Evolutionary conservation across 2,329 filamentous ascomycete species (phyloP), one percentile per base, ranked within the genome.

Genomic region (Aspergillus pseudonomiae): DNA sequence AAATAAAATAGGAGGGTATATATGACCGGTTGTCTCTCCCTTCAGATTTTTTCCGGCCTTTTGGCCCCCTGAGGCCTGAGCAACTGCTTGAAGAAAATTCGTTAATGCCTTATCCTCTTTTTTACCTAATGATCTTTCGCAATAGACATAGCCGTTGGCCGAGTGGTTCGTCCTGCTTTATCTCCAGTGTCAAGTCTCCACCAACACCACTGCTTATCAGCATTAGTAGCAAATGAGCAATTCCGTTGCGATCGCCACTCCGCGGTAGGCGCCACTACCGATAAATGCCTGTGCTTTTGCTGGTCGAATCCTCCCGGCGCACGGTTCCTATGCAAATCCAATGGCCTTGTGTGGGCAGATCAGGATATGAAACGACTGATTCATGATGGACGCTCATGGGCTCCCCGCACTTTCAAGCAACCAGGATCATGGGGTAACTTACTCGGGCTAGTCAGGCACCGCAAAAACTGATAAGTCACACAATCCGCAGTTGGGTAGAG

Each of bases 171-270:
- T 55, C 61, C 63, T 61, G 54, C 65, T 72, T 71, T 72, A 71
- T 74, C 71, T 72, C 60, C 55, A 62, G 59, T 59, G 60, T 59
- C 59, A 46, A 16, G 56, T 63, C 63, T 62, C 62, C 67, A 69
- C 57, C 85, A 73, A 26, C 77, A 62, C 81, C 76, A 45, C 77
- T 78, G 62, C 73, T 75, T 70, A 76, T 74, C 69, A 70, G 71
- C 30, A 50, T 32, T 36, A 32, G 34, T 58, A 64, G 57, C 62
- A 55, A 55, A 55, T 55, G 52, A 55, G 52, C 32, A 61, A 64
- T 53, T 59, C 53, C 54, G 39, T 45, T 60, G n/a, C 54, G 59
- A 63, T 67, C 60, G 65, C 65, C 66, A 63, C 66, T 48, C 70
- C 73, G 73, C 73, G 73, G 68, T 73, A 72, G 68, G 68, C 73